Evolutionary conservation across 2,329 filamentous ascomycete species (phyloP).

Genomic region (Blastomyces percursus): DNA sequence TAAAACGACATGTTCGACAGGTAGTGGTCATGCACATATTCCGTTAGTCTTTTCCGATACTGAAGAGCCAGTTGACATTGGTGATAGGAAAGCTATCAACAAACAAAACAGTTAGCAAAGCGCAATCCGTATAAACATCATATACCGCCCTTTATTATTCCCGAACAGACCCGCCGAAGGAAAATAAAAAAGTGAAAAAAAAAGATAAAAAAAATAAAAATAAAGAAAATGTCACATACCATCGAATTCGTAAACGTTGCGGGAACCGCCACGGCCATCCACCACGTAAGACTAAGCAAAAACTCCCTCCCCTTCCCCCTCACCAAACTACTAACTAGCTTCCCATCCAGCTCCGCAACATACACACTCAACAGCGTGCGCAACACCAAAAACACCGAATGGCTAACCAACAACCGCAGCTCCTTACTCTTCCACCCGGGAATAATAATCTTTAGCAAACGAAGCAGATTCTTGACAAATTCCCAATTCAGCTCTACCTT

Average conservation of each 20-base stretch:
- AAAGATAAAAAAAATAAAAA: slow-evolving; percentile 20
- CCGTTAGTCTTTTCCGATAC: slow-evolving; percentile 87
- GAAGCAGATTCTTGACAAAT: slow-evolving; percentile 65
- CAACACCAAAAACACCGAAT: slow-evolving; percentile 84
- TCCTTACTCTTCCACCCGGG: slow-evolving; percentile 87
- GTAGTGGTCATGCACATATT: slow-evolving; percentile 90
- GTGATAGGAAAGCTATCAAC: slow-evolving; percentile 72
- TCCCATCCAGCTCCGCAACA: slow-evolving; percentile 90
- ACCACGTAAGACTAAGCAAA: slow-evolving; percentile 79
- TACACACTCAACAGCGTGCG: slow-evolving; percentile 88
- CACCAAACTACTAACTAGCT: slow-evolving; percentile 82
- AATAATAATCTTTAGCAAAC: slow-evolving; percentile 74
- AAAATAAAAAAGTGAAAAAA: too few relatives aligned
- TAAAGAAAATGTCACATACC: slow-evolving; percentile 45
- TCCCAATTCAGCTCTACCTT: slow-evolving; percentile 90
- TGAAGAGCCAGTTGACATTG: slow-evolving; percentile 89
- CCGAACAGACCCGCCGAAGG: neutral
- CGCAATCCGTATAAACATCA: neutral
- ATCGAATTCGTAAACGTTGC: slow-evolving; percentile 98
- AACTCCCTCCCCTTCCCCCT: slow-evolving; percentile 88
- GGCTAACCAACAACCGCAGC: slow-evolving; percentile 71
- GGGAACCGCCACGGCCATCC: slow-evolving; percentile 94
- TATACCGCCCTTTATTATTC: too few relatives aligned
- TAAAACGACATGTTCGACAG: slow-evolving; percentile 98
- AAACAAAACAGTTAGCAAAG: neutral